These are phyloP conservation scores for Hyphopichia pseudoburtonii DNA, from an alignment of 1,139 yeast genomes.

Conservation along the genomic window DNA sequence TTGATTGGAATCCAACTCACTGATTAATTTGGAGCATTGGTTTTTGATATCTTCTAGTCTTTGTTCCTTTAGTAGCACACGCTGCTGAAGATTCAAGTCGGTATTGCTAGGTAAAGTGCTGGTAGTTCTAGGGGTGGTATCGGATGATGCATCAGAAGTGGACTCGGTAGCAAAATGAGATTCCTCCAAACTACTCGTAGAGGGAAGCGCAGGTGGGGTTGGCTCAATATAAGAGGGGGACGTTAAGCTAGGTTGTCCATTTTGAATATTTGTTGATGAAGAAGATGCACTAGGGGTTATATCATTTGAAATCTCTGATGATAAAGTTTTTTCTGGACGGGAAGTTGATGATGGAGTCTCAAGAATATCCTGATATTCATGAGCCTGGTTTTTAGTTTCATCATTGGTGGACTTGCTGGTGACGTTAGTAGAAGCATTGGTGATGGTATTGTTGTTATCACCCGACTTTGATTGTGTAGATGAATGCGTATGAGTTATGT, in stretches of 20 bases:
- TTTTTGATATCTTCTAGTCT: constrained; percentile 33
- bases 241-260: background rate
- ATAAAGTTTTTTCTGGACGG: background rate
- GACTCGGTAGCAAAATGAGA: background rate
- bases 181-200: background rate
- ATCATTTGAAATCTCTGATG: background rate
- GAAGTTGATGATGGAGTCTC: too few species aligned
- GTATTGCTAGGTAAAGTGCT: constrained; percentile 1
- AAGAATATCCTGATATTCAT: constrained; percentile 1
- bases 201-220: background rate
- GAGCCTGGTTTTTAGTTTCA: background rate
- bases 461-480: background rate
- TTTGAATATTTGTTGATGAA: background rate
- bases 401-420: too few species aligned
- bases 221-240: background rate
- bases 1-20: constrained; percentile 32
- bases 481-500: constrained; percentile 1
- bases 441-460: constrained; percentile 1
- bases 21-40: constrained; percentile 35
- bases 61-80: constrained; percentile 20
- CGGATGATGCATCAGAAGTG: background rate
- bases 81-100: constrained; percentile 9
- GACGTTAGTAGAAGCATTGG: background rate
- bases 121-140: constrained; percentile 2
- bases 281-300: background rate